Percentiles rank a stretch among this genome's conserved stretches.
phyloP scores from a whole-genome alignment of 805 yeast species.

The Ogataea ganodermae region DNA sequence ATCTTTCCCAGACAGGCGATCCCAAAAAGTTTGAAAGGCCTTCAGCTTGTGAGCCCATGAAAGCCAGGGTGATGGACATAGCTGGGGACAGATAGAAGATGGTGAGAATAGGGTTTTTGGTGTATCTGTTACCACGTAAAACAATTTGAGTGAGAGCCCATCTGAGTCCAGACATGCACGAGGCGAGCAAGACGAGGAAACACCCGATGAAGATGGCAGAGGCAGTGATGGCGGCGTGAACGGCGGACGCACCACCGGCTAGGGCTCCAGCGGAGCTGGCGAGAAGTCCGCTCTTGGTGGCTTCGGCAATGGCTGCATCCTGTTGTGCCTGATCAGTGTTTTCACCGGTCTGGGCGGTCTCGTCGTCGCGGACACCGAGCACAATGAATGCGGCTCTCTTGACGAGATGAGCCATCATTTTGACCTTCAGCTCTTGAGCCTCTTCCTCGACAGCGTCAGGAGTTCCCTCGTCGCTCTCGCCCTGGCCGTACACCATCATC shows the following conservation, averaged over 20 bases:
- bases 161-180: constrained; percentile 78
- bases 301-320: neutral
- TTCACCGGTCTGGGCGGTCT: constrained; percentile 1
- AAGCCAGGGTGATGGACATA: constrained; percentile 62
- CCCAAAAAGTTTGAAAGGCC: constrained; percentile 53
- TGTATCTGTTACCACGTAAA: constrained; percentile 55
- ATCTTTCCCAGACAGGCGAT: constrained; percentile 60
- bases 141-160: constrained; percentile 91
- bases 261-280: neutral
- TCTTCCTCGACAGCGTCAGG: constrained; percentile 22
- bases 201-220: constrained; percentile 52
- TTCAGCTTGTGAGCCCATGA: constrained; percentile 68
- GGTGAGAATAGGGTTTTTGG: constrained; percentile 74
- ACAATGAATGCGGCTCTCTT: constrained; percentile 19
- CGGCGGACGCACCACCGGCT: constrained; percentile 14
- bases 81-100: constrained; percentile 79
- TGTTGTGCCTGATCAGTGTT: neutral
- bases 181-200: constrained; percentile 69
- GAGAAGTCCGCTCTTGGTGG: neutral
- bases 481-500: constrained; percentile 68
- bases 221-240: constrained; percentile 13
- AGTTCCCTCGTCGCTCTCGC: constrained; percentile 13
- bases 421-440: constrained; percentile 23
- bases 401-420: constrained; percentile 17
- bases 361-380: constrained; percentile 15